Evolutionary conservation across 2,329 filamentous ascomycete genomes (phyloP), one percentile per base, ranked within the genome.

Genomic region (Sphaerulina populicola): DNA sequence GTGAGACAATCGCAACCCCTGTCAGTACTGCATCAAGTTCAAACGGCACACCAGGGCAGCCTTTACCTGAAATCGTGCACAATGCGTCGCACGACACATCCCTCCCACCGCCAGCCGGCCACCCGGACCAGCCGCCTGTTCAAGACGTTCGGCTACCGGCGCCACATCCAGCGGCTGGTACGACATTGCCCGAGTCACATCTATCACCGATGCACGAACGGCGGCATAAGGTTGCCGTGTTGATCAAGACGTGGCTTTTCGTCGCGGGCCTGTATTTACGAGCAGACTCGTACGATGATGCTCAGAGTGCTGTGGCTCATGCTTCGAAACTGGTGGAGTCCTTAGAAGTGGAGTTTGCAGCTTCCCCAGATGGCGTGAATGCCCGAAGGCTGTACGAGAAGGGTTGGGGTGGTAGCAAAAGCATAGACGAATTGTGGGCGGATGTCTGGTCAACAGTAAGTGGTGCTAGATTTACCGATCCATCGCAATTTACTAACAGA

Each of bases 191-290:
- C 9, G 63, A 75, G 29, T 74, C 77, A 37, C 72, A 72, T 47
- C 78, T 80, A 51, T 70, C 76, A 2, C 66, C 70, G 15, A 55
- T 72, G 7, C 74, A 79, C 54, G 72, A 75, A 44, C 74, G 78
- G 46, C 76, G 75, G 48, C 77, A 81, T 52, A 77, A 74, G 12
- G 70, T 80, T 10, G 73, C 74, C 4, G 64, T 83, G 9, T 69
- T 98, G 12, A 74, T 89, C 15, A 85, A 84, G 58, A 82, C 96
- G 30, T 98, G 93, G 93, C 75, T 96, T 7, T 85, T 93, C 65
- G 88, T 96, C 55, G 85, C 88, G 2, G 85, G 85, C 0, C 83
- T 97, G 57, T 98, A 97, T 65, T 81, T 88, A 27, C 80, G 88
- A 47, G 88, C 91, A 6, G 79, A 79, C 7, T 81, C 94, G 72